phyloP scores from a whole-genome alignment of 2,329 filamentous ascomycete genomes.

The Aureobasidium pullulans region DNA sequence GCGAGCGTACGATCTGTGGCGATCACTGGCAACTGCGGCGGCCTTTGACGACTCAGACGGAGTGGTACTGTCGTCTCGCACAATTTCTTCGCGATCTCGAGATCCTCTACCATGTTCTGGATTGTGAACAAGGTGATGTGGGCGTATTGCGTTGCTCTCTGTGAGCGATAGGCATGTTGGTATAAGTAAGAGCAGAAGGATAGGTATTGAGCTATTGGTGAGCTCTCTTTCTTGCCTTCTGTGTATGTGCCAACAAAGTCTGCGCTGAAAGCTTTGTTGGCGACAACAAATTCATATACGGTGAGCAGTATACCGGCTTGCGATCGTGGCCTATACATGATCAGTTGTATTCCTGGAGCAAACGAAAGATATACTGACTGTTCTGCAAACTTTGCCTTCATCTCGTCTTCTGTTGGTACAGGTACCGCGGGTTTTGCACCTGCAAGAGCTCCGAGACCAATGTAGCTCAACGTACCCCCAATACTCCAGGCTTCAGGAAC shows the following conservation, averaged over 20 bases:
- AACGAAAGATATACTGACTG: slow-evolving; percentile 50
- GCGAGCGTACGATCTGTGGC: slow-evolving; percentile 66
- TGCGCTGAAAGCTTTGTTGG: slow-evolving; percentile 92
- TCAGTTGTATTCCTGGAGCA: slow-evolving; percentile 16
- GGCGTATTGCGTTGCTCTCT: slow-evolving; percentile 71
- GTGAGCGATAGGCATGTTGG: slow-evolving; percentile 83
- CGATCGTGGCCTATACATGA: slow-evolving; percentile 57
- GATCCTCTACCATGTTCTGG: slow-evolving; percentile 80
- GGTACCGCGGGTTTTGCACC: slow-evolving; percentile 50
- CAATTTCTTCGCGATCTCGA: slow-evolving; percentile 70
- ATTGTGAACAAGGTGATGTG: slow-evolving; percentile 79
- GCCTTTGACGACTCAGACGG: slow-evolving; percentile 80
- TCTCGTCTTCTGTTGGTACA: slow-evolving; percentile 67
- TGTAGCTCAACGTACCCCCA: slow-evolving; percentile 70
- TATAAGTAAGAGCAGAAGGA: slow-evolving; percentile 88
- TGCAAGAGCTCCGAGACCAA: slow-evolving; percentile 72
- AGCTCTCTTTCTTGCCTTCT: slow-evolving; percentile 57
- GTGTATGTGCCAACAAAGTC: slow-evolving; percentile 59
- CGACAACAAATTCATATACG: slow-evolving; percentile 86
- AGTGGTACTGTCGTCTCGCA: slow-evolving; percentile 71
- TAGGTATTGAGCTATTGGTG: slow-evolving; percentile 72
- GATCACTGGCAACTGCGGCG: slow-evolving; percentile 73
- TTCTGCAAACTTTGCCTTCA: slow-evolving; percentile 71
- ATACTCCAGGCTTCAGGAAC: slow-evolving; percentile 84
- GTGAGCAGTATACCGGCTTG: slow-evolving; percentile 75